Percentiles rank a stretch among this genome's conserved stretches.
Conservation (phyloP, 2,329 filamentous ascomycete genomes). For the Lecanosticta acicola region DNA sequence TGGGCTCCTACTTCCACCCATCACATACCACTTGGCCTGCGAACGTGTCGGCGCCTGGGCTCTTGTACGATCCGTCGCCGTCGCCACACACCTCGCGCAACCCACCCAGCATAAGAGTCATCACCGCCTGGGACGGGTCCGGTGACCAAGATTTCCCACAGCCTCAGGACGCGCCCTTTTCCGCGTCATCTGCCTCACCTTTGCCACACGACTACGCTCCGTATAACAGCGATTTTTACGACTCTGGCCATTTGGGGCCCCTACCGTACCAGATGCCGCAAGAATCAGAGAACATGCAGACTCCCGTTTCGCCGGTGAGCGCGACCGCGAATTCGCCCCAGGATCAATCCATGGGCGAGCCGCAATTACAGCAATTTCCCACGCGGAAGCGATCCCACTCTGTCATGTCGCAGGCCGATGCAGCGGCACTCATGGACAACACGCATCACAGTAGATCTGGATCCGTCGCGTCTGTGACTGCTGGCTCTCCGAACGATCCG, state of each 20-base stretch:
- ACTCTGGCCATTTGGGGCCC: constrained; percentile 6
- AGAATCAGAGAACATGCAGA: constrained; percentile 19
- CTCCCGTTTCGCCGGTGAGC: constrained; percentile 25
- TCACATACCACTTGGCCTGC: no score
- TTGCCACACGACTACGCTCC: constrained; percentile 16
- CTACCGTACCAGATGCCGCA: constrained; percentile 15
- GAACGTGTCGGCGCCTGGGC: constrained; percentile 1
- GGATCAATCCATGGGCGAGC: constrained; percentile 19
- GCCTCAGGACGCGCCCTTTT: constrained; percentile 23
- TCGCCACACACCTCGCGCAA: constrained; percentile 15
- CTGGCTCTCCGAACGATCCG: constrained; percentile 7
- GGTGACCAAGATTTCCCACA: constrained; percentile 14
- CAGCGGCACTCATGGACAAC: neutral
- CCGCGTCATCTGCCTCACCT: constrained; percentile 16
- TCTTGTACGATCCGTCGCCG: neutral
- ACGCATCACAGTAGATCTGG: constrained; percentile 8
- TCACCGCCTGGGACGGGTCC: constrained; percentile 9
- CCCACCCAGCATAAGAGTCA: constrained; percentile 21
- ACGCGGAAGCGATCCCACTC: constrained; percentile 29
- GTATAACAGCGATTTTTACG: constrained; percentile 10
- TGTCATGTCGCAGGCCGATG: constrained; percentile 24
- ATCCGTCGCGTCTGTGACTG: constrained; percentile 12
- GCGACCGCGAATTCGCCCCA: constrained; percentile 20
- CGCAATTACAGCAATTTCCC: constrained; percentile 9
- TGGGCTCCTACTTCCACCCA: neutral